A percentile compares a stretch with the other conserved stretches of the same genome.
Conservation (phyloP, 2,329 filamentous ascomycete species). For the Calonectria montana region DNA sequence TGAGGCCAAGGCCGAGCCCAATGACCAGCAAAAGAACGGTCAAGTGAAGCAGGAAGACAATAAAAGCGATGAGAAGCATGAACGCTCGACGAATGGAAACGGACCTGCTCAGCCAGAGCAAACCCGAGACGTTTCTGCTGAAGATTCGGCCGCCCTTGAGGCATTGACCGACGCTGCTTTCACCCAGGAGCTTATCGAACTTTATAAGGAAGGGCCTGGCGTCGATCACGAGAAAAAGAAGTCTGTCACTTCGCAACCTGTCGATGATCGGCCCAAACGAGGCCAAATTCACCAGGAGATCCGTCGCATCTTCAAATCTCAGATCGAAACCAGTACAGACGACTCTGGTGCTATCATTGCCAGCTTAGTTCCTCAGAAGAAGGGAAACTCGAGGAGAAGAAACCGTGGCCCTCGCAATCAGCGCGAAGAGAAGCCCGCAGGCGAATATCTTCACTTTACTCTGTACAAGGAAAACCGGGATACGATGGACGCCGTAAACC, state of each 20-base stretch:
- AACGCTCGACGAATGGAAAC: constrained; percentile 30
- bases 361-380: constrained; percentile 66
- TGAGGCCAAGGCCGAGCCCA: constrained; percentile 30
- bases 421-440: constrained; percentile 56
- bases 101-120: constrained; percentile 34
- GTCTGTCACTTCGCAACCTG: constrained; percentile 52
- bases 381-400: constrained; percentile 43
- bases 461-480: constrained; percentile 98
- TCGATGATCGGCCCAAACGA: constrained; percentile 59
- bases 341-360: constrained; percentile 72
- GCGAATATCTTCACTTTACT: constrained; percentile 89
- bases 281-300: constrained; percentile 69
- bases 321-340: constrained; percentile 79
- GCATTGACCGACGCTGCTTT: constrained; percentile 54
- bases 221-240: constrained; percentile 43
- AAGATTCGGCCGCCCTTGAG: constrained; percentile 51
- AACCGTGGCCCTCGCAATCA: constrained; percentile 39
- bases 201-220: constrained; percentile 53
- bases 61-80: constrained; percentile 26
- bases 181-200: constrained; percentile 53
- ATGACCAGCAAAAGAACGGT: constrained; percentile 12
- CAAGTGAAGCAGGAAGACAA: constrained; percentile 27
- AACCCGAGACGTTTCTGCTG: constrained; percentile 44
- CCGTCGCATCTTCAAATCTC: constrained; percentile 82
- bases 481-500: constrained; percentile 89